Conservation (phyloP, 345 rosid genomes). For the Acer saccharum region DNA sequence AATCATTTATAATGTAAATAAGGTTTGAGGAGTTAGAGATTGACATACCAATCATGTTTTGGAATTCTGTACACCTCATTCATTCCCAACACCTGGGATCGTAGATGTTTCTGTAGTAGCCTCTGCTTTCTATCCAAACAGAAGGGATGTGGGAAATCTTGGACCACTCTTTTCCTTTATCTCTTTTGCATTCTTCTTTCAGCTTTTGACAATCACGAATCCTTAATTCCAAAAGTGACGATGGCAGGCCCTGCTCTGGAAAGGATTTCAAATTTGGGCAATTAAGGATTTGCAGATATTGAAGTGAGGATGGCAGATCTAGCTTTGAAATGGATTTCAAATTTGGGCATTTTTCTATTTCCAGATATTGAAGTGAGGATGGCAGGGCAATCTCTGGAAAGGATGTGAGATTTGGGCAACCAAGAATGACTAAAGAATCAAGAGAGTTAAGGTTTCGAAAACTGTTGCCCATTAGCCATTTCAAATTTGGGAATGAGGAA, state of each 20-base stretch:
- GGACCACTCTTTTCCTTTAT: conserved; percentile 22
- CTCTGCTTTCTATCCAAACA: background rate
- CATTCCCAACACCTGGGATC: background rate
- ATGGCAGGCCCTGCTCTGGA: background rate
- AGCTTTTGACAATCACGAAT: background rate
- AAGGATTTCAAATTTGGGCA: background rate
- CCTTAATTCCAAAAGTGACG: background rate
- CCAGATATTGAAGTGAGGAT: background rate
- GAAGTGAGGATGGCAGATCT: background rate
- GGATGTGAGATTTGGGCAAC: conserved; percentile 14
- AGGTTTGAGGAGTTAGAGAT: too few species aligned
- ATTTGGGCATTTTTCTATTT: too few species aligned
- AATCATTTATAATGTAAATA: too few species aligned
- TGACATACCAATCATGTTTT: too few species aligned
- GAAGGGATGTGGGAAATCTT: conserved; percentile 22
- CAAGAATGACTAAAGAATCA: background rate
- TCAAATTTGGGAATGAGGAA: conserved; percentile 12
- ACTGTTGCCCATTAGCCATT: background rate
- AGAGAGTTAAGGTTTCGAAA: conserved; percentile 20
- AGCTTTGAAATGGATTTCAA: background rate
- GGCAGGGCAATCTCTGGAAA: background rate
- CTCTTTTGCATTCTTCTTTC: conserved; percentile 16
- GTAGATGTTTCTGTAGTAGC: background rate
- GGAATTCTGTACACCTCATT: too few species aligned
- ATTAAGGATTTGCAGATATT: rapidly evolving